Evolutionary conservation across 306 rosid genomes (phyloP).

Genomic region (Quercus ilex): DNA sequence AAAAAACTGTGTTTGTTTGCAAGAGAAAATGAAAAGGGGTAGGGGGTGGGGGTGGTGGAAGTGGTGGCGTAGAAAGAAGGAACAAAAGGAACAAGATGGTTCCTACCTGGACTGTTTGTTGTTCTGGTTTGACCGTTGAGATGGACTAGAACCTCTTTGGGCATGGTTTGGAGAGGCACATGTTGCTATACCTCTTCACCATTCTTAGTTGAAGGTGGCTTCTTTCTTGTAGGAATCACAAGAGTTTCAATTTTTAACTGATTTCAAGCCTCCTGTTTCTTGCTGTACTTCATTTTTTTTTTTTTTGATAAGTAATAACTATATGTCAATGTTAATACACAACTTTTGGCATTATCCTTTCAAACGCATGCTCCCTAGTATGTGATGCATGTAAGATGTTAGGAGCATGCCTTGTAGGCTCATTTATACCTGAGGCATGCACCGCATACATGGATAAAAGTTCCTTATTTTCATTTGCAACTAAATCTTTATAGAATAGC

Average conservation of each 20-base stretch:
- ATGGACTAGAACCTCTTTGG: neutral
- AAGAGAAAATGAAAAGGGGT: too few species aligned
- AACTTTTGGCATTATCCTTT: neutral
- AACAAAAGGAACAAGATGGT: neutral
- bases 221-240: neutral
- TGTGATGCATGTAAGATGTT: neutral
- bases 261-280: neutral
- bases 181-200: neutral
- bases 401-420: neutral
- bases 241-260: neutral
- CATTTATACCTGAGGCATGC: neutral
- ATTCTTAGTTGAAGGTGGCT: neutral
- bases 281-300: neutral
- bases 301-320: too few species aligned
- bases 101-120: neutral
- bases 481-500: neutral
- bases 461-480: neutral
- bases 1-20: too few species aligned
- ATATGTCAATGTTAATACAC: neutral
- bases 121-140: neutral
- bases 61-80: neutral
- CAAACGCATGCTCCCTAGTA: neutral
- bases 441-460: neutral
- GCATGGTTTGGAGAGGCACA: neutral
- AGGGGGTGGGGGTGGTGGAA: too few species aligned